Evolutionary conservation across 169 alveolate genomes (phyloP).

Genomic region (Babesia ovata): DNA sequence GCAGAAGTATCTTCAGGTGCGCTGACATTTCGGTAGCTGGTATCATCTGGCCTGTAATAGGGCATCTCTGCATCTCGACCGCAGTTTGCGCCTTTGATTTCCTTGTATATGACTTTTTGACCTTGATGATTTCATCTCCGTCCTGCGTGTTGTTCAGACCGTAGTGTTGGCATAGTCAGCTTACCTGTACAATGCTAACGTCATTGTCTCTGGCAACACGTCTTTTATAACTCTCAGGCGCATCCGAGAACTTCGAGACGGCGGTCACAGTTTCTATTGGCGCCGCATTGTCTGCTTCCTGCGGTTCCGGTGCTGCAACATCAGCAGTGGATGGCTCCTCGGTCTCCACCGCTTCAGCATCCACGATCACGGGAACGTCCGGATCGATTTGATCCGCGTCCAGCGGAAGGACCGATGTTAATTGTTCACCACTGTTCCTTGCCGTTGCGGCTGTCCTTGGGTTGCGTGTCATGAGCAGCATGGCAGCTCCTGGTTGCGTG

Average conservation of each 20-base stretch:
- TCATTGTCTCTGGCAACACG: constrained; percentile 50
- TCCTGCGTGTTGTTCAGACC: constrained; percentile 41
- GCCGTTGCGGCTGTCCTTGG: constrained; percentile 33
- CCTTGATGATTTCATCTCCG: constrained; percentile 84
- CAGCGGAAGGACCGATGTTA: constrained; percentile 3
- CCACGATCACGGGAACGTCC: constrained; percentile 10
- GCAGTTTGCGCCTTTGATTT: constrained; percentile 72
- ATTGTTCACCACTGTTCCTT: constrained; percentile 13
- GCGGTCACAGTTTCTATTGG: constrained; percentile 10
- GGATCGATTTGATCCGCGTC: constrained; percentile 27
- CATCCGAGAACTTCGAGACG: constrained; percentile 53
- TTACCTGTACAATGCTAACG: constrained; percentile 40
- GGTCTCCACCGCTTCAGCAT: not conserved
- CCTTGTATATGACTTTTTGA: constrained; percentile 80
- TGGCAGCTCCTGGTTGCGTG: constrained; percentile 53
- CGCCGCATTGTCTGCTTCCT: not conserved
- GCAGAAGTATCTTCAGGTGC: constrained; percentile 90
- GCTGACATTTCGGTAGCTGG: constrained; percentile 90
- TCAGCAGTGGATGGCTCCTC: not conserved
- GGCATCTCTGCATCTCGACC: constrained; percentile 89
- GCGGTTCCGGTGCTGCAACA: not conserved
- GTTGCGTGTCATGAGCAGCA: constrained; percentile 29
- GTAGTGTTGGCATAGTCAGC: not conserved
- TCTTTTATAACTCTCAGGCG: constrained; percentile 46
- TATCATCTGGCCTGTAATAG: constrained; percentile 91